Evolutionary conservation across 2,329 filamentous ascomycete genomes (phyloP).

Genomic region (Alternaria sp.): DNA sequence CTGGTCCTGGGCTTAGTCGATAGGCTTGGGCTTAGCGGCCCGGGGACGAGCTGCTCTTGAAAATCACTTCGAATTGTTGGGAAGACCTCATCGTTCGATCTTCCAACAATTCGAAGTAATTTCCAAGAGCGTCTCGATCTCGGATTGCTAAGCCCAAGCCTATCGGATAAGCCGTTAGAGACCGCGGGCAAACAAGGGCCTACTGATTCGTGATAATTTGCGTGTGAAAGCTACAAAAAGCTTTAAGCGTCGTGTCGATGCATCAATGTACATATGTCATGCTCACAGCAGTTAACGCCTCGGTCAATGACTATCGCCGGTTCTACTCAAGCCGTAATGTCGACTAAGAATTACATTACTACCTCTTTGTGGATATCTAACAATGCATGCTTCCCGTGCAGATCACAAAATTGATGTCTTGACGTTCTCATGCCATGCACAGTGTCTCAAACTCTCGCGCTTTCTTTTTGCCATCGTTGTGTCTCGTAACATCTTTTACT

Average conservation of each 20-base stretch:
- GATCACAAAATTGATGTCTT: background rate
- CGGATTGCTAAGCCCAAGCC: background rate
- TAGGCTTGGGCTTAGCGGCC: background rate
- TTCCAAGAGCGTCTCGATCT: background rate
- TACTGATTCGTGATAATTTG: background rate
- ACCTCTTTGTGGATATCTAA: background rate
- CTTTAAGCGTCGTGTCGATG: background rate
- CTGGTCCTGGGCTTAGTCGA: background rate
- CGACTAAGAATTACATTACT: background rate
- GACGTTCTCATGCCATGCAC: background rate
- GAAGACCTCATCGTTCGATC: background rate
- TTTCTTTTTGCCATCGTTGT: background rate
- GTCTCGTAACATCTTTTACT: background rate
- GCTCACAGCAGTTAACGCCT: background rate
- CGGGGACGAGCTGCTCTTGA: background rate
- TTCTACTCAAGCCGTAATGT: background rate
- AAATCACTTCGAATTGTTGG: background rate
- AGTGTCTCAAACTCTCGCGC: background rate
- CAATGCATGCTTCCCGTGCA: background rate
- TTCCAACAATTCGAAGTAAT: background rate
- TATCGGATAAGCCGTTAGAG: background rate
- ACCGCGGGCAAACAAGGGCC: background rate
- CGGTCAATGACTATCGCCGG: background rate
- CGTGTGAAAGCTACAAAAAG: background rate
- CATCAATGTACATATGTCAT: slow-evolving; percentile 9